Percentiles rank a stretch among this genome's conserved stretches.
Conservation (phyloP, 2,329 filamentous ascomycete species). For the Nigrospora oryzae region DNA sequence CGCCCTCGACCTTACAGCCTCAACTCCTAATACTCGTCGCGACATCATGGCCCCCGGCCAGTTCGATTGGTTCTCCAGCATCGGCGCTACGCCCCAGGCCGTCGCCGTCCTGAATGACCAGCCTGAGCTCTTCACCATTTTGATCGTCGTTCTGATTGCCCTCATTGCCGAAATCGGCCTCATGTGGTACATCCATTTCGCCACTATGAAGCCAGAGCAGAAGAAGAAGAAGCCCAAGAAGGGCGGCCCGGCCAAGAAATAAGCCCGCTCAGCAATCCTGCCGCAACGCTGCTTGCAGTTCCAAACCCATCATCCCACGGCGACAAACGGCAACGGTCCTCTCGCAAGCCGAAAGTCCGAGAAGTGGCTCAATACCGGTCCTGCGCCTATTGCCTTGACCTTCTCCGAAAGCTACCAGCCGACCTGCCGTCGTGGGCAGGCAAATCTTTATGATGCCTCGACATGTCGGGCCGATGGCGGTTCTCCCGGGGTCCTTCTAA, state of each 20-base stretch:
- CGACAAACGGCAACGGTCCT: no score
- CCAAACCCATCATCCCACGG: no score
- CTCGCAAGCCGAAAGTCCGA: no score
- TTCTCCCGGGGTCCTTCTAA: no score
- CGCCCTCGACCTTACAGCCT: not conserved
- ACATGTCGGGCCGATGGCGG: no score
- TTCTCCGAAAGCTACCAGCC: no score
- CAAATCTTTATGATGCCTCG: no score
- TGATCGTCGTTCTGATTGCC: slow-evolving; percentile 43
- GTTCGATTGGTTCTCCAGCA: slow-evolving; percentile 47
- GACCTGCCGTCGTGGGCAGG: no score
- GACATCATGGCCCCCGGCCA: slow-evolving; percentile 26
- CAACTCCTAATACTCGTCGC: slow-evolving; percentile 1
- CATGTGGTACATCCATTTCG: slow-evolving; percentile 51
- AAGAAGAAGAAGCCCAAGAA: slow-evolving; percentile 41
- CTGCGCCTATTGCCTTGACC: no score
- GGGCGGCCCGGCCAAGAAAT: slow-evolving; percentile 18
- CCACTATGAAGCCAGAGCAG: slow-evolving; percentile 53
- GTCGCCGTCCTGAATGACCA: slow-evolving; percentile 54
- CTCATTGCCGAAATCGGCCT: slow-evolving; percentile 37
- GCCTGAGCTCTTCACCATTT: slow-evolving; percentile 48
- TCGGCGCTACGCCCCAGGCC: slow-evolving; percentile 50
- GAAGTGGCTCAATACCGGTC: no score
- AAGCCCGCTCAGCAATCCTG: not conserved
- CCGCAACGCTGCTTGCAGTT: no score